These are phyloP conservation scores for Centaurea solstitialis DNA, from an alignment of 129 eudicot genomes.

Conservation along the genomic window DNA sequence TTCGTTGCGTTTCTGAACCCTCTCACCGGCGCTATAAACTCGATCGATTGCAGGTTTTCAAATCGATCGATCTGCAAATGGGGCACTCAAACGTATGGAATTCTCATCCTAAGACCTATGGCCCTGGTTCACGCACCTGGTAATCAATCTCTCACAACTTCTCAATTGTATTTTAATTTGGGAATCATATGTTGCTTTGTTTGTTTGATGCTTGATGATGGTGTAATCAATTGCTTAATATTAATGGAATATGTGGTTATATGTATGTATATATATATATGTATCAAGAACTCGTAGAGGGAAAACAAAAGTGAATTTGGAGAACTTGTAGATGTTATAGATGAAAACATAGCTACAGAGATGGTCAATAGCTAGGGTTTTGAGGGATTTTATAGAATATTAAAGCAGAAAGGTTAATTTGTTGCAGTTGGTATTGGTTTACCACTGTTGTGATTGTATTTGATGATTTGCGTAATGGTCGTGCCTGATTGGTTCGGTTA, in stretches of 20 bases:
- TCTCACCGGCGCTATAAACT: constrained; percentile 19
- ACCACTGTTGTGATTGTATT: neutral
- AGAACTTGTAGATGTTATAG: neutral
- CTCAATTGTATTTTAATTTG: neutral
- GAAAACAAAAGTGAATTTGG: neutral
- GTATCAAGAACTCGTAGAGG: neutral
- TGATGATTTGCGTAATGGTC: neutral
- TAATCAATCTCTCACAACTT: constrained; percentile 17
- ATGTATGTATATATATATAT: too few species aligned
- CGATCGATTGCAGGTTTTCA: constrained; percentile 16
- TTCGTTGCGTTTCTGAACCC: neutral
- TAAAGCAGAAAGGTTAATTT: neutral
- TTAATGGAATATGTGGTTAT: neutral
- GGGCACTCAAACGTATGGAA: constrained; percentile 91
- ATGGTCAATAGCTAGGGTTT: neutral
- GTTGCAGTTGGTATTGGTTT: neutral
- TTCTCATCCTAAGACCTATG: constrained; percentile 87
- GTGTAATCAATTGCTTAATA: neutral
- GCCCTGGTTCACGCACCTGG: constrained; percentile 94
- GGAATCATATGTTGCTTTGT: neutral
- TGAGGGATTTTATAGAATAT: neutral
- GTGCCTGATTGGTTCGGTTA: neutral
- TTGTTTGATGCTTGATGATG: neutral
- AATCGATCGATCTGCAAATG: constrained; percentile 38
- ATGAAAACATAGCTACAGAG: neutral